A percentile compares a stretch with the other conserved stretches of the same genome.
These are phyloP conservation scores for Xerocomellus dryophilus DNA, from an alignment of 768 basidiomycete species.

Conservation along the genomic window DNA sequence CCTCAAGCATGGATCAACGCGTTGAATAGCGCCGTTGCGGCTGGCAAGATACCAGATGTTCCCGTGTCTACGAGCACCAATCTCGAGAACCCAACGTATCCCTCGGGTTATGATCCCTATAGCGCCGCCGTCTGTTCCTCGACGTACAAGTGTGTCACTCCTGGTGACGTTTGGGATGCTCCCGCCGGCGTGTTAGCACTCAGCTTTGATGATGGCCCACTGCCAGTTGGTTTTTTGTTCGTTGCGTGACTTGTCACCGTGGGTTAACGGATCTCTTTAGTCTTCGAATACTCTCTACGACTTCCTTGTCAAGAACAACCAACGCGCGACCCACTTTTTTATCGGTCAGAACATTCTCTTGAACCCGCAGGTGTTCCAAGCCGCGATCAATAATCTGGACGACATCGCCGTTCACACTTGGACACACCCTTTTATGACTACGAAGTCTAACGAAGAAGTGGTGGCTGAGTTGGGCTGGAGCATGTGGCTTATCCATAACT, in stretches of 20 bases:
- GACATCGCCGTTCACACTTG: slow-evolving; percentile 50
- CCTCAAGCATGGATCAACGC: slow-evolving; percentile 74
- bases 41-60: slow-evolving; percentile 72
- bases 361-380: slow-evolving; percentile 53
- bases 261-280: slow-evolving; percentile 26
- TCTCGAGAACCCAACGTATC: slow-evolving; percentile 37
- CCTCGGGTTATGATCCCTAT: slow-evolving; percentile 37
- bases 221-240: slow-evolving; percentile 35
- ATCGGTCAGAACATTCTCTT: slow-evolving; percentile 76
- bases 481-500: slow-evolving; percentile 73
- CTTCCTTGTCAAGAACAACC: slow-evolving; percentile 64
- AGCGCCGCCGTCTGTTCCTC: slow-evolving; percentile 68
- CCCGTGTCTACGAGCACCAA: slow-evolving; percentile 43
- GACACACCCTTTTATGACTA: slow-evolving; percentile 81
- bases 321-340: slow-evolving; percentile 83
- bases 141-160: slow-evolving; percentile 61
- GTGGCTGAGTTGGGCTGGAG: slow-evolving; percentile 79
- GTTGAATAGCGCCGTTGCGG: slow-evolving; percentile 58
- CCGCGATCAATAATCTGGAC: slow-evolving; percentile 42
- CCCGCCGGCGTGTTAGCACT: slow-evolving; percentile 64
- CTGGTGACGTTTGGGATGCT: slow-evolving; percentile 72
- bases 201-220: slow-evolving; percentile 82
- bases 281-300: slow-evolving; percentile 49
- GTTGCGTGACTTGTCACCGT: neutral
- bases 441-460: slow-evolving; percentile 63